phyloP scores from a whole-genome alignment of 2,329 filamentous ascomycete species.

The Aspergillus jensenii region DNA sequence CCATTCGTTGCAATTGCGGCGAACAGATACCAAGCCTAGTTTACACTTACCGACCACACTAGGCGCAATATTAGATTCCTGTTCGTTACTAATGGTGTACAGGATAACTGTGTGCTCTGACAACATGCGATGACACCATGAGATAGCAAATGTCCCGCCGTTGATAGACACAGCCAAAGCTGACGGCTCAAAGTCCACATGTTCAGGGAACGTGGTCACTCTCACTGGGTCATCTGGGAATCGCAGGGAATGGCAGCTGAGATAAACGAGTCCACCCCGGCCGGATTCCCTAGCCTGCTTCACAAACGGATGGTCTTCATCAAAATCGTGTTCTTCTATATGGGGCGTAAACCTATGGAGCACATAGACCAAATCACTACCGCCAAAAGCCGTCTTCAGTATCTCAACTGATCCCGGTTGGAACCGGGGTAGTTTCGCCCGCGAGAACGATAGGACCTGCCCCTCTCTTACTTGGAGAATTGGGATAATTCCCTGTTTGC shows the following conservation, averaged over 20 bases:
- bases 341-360: slow-evolving; percentile 33
- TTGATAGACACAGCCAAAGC: slow-evolving; percentile 26
- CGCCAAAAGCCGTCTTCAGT: slow-evolving; percentile 30
- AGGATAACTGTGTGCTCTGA: slow-evolving; percentile 29
- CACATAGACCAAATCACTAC: slow-evolving; percentile 25
- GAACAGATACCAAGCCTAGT: background rate
- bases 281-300: slow-evolving; percentile 29
- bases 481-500: slow-evolving; percentile 28
- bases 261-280: slow-evolving; percentile 23
- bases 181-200: slow-evolving; percentile 28
- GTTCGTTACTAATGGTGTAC: slow-evolving; percentile 23
- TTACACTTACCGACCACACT: slow-evolving; percentile 23
- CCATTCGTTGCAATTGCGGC: background rate
- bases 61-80: slow-evolving; percentile 2
- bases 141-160: slow-evolving; percentile 34
- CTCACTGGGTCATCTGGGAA: slow-evolving; percentile 13
- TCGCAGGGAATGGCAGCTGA: slow-evolving; percentile 29
- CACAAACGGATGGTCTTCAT: slow-evolving; percentile 32
- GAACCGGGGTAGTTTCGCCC: slow-evolving; percentile 23
- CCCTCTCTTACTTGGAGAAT: slow-evolving; percentile 26
- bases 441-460: slow-evolving; percentile 13
- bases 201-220: slow-evolving; percentile 31
- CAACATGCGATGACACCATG: slow-evolving; percentile 32
- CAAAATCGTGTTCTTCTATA: slow-evolving; percentile 18
- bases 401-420: slow-evolving; percentile 30